These are phyloP conservation scores for Lindgomyces ingoldianus DNA, from an alignment of 495 filamentous ascomycete species.

Conservation along the genomic window DNA sequence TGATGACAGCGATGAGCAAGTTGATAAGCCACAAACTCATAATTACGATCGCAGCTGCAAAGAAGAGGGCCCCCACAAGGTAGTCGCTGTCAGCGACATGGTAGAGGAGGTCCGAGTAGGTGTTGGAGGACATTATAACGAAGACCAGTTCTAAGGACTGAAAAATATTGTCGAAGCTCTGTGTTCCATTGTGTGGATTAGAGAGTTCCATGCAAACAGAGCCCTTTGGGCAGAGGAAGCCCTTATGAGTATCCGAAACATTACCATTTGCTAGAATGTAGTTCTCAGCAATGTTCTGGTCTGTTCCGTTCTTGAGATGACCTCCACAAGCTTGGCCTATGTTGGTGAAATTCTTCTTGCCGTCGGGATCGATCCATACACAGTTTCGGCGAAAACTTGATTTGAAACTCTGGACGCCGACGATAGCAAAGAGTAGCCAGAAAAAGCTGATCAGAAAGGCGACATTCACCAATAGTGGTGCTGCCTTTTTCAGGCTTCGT, in stretches of 20 bases:
- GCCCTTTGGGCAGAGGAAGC: constrained; percentile 82
- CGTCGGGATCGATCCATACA: constrained; percentile 70
- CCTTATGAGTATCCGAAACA: constrained; percentile 62
- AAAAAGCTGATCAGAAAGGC: constrained; percentile 97
- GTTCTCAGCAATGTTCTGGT: constrained; percentile 51
- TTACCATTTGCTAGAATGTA: constrained; percentile 58
- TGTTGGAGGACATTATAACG: constrained; percentile 97
- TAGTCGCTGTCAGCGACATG: constrained; percentile 90
- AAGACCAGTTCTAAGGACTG: constrained; percentile 95
- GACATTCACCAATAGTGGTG: constrained; percentile 90
- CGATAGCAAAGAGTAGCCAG: constrained; percentile 96
- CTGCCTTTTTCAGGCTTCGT: constrained; percentile 91
- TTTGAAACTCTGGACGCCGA: constrained; percentile 97
- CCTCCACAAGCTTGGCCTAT: constrained; percentile 82
- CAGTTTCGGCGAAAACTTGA: constrained; percentile 85
- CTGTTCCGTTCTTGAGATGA: constrained; percentile 62
- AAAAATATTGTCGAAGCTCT: constrained; percentile 93
- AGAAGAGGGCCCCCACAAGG: constrained; percentile 72
- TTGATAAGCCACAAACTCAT: constrained; percentile 97
- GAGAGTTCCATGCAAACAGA: constrained; percentile 77
- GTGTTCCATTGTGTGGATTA: constrained; percentile 82
- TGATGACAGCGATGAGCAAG: constrained; percentile 96
- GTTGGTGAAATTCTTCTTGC: constrained; percentile 39
- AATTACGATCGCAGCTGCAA: constrained; percentile 83
- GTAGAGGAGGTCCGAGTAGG: constrained; percentile 92